Evolutionary conservation across 2,329 filamentous ascomycete species (phyloP), one percentile per base, ranked within the genome.

Genomic region (Penicillium aurantiogriseum): DNA sequence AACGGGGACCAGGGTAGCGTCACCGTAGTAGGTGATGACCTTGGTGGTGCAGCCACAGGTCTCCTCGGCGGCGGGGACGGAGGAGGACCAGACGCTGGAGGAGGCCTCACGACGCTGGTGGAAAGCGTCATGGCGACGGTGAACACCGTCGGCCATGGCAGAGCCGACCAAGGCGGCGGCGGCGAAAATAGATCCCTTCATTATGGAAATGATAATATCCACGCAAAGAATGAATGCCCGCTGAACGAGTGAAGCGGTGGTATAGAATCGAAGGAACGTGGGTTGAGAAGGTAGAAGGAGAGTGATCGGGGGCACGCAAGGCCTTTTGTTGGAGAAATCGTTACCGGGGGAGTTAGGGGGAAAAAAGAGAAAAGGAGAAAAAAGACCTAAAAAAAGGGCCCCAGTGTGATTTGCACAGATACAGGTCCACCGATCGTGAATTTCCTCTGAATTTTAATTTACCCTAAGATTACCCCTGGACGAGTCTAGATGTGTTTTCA

Each of bases 131-230:
- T 80, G 77, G 63, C 72, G 75, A 78, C 86, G 74, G 80, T 79
- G 69, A 78, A 81, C 73, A 83, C 76, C 71, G 79, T 85, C 75
- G 80, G 87, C 79, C 60, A 79, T 76, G 79, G 81, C 75, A 54
- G 79, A 78, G 67, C 79, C 78, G 63, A 81, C 73, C 47, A 81
- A 68, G 58, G 77, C 77, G 60, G 79, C 80, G 61, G 79, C 80
- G 64, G 87, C 84, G 69, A 90, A 76, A 71, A 89, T 74, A 71
- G 82, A 81, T 71, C 82, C 86, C 88, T 90, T 94, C 90, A 94
- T 94, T 42, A 72, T 88, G 79, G 27, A 63, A 51, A 40, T 31
- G 56, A 36, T 44, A 51, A 52, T 19, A 54, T 57, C 60, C 59
- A 51, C 60, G 49, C 49, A 59, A 71, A 75, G 88, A 72, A 89